Evolutionary conservation across 208 protist species (phyloP), one percentile per base, ranked within the genome.

Genomic region (Trypanosoma cruzi): DNA sequence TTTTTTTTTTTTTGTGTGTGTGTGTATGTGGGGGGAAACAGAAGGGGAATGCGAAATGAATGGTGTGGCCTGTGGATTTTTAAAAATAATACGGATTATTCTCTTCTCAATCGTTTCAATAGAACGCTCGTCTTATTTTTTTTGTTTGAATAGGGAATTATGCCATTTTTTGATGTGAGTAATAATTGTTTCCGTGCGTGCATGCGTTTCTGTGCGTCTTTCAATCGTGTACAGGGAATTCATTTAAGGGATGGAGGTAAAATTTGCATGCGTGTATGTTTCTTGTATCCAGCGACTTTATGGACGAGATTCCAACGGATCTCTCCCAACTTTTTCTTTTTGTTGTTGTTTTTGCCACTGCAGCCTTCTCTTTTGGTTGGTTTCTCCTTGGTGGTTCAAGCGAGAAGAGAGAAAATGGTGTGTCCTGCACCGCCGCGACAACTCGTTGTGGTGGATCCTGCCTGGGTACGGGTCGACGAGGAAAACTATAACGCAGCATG

Each of bases 381-480:
- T 46, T 57, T 48, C 20, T 59, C 42, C 32, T 58, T 49, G 22
- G 18, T 48, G 37, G 46, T 20, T 22, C 28, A 61, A 58, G 3
- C n/a, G 50, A 52, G 37, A n/a, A 22, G 31, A 40, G 10, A 11
- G 18, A 44, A n/a, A 40, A 37, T 13, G 14, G 20, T 13, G 3
- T 36, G 14, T 2, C 26, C 26, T 11, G 53, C 24, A 37, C 31
- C 34, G 53, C 4, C 31, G 29, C 18, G 66, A 24, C 48, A 32
- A 32, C 13, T 31, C 32, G n/a, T 64, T 29, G 56, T 71, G 20
- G 36, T 71, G 34, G 66, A 90, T 67, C 85, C 85, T 36, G 76
- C 84, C n/a, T 90, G 85, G 85, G 64, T 62, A 42, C 61, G 71
- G 22, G 63, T 85, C 5, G 72, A 90, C 36, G 29, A 20, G 22